A percentile compares a stretch with the other conserved stretches of the same genome.
phyloP scores from a whole-genome alignment of 768 basidiomycete species.

The Xerocomus potaroensis region DNA sequence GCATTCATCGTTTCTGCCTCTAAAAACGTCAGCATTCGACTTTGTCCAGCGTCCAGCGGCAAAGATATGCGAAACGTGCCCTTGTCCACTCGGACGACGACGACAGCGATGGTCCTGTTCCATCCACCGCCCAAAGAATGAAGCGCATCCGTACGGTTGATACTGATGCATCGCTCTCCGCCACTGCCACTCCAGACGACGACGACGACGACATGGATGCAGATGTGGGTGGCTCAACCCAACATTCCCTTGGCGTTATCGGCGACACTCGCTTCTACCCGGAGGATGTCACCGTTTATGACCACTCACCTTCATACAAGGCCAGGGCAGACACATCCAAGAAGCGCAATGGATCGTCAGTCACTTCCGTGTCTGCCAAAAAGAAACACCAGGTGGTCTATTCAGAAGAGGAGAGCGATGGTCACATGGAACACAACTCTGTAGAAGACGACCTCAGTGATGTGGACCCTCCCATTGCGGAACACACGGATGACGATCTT shows the following conservation, averaged over 20 bases:
- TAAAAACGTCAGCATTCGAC: slow-evolving; percentile 20
- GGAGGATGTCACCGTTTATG: not conserved
- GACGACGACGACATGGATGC: slow-evolving; percentile 42
- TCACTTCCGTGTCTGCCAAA: slow-evolving; percentile 14
- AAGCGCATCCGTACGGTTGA: slow-evolving; percentile 27
- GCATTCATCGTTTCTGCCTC: not conserved
- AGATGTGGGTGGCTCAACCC: slow-evolving; percentile 36
- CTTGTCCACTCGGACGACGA: slow-evolving; percentile 36
- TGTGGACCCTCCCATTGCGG: slow-evolving; percentile 19
- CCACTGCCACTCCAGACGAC: slow-evolving; percentile 38
- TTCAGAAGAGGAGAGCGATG: slow-evolving; percentile 30
- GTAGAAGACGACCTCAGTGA: slow-evolving; percentile 26
- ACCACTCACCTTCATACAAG: slow-evolving; percentile 4
- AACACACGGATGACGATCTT: slow-evolving; percentile 25
- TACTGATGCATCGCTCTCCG: slow-evolving; percentile 22
- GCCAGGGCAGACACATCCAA: slow-evolving; percentile 8
- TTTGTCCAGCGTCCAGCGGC: slow-evolving; percentile 8
- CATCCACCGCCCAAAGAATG: slow-evolving; percentile 38
- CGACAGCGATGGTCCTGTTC: slow-evolving; percentile 10
- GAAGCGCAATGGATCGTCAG: slow-evolving; percentile 16
- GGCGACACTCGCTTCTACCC: slow-evolving; percentile 25
- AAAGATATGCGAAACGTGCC: slow-evolving; percentile 24
- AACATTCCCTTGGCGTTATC: slow-evolving; percentile 5
- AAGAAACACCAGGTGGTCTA: slow-evolving; percentile 17
- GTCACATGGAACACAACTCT: slow-evolving; percentile 22